Conservation (phyloP, 257 asterid genomes). For the Lithospermum erythrorhizon region DNA sequence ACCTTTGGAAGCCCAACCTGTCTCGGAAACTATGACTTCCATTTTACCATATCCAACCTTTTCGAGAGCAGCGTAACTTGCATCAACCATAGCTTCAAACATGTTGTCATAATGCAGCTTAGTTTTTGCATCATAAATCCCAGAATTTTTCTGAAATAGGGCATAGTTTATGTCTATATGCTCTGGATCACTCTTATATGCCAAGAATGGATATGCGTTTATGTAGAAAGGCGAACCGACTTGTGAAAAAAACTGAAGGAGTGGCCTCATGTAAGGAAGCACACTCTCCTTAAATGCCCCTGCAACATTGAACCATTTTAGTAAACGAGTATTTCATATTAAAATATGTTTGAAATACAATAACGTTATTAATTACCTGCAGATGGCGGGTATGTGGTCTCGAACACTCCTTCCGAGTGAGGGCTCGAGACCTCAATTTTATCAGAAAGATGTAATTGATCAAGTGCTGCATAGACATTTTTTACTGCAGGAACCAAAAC, state of each 20-base stretch:
- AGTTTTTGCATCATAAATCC: constrained; percentile 44
- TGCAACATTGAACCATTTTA: constrained; percentile 4
- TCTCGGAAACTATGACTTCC: constrained; percentile 79
- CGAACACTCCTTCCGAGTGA: constrained; percentile 69
- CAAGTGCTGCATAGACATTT: constrained; percentile 61
- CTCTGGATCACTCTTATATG: constrained; percentile 49
- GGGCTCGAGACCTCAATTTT: constrained; percentile 72
- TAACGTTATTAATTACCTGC: constrained; percentile 20
- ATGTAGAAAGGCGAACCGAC: constrained; percentile 70
- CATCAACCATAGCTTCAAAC: constrained; percentile 80
- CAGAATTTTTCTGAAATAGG: constrained; percentile 25
- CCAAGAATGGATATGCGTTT: constrained; percentile 74
- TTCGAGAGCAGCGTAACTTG: constrained; percentile 61
- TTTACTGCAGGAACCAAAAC: constrained; percentile 62
- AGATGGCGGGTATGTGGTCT: constrained; percentile 56
- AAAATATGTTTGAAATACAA: no score
- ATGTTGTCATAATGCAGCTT: constrained; percentile 65
- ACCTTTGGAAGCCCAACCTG: constrained; percentile 81
- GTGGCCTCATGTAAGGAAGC: constrained; percentile 66
- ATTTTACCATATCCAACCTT: constrained; percentile 41
- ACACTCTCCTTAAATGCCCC: constrained; percentile 63
- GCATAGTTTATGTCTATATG: constrained; percentile 65
- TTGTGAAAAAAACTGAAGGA: constrained; percentile 46
- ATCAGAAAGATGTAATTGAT: constrained; percentile 20
- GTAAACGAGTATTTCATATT: background rate